Conservation (phyloP, 257 asterid genomes). For the Solanum paucissectum region DNA sequence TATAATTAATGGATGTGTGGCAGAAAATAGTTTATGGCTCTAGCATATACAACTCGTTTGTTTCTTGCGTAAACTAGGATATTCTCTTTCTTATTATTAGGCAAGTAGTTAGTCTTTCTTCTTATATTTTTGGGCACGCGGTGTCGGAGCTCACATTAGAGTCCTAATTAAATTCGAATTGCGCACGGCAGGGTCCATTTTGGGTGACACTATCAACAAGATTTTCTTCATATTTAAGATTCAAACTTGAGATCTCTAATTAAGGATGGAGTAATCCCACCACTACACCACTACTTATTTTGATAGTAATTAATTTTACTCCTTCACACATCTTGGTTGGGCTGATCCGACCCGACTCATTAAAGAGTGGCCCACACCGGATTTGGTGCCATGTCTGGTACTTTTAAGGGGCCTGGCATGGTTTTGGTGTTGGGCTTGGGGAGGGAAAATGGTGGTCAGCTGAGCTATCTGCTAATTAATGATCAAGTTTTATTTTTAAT, state of each 20-base stretch:
- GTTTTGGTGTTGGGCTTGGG: background rate
- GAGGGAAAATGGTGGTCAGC: background rate
- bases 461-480: too few species aligned
- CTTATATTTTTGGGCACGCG: background rate
- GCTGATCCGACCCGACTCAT: background rate
- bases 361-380: background rate
- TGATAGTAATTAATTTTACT: background rate
- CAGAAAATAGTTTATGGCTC: background rate
- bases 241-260: too few species aligned
- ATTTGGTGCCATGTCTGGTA: background rate
- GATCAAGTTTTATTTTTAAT: background rate
- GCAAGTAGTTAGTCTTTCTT: background rate
- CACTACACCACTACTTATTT: background rate
- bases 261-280: too few species aligned
- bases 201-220: background rate
- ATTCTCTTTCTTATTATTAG: background rate
- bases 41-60: background rate
- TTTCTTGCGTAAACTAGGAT: background rate
- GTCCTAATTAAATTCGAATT: fast-evolving
- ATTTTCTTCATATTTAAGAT: too few species aligned
- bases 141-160: too few species aligned
- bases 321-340: too few species aligned
- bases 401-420: background rate
- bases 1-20: background rate
- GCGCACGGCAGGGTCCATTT: background rate